Conservation (phyloP, 2,329 filamentous ascomycete species). For the Zymoseptoria brevis region DNA sequence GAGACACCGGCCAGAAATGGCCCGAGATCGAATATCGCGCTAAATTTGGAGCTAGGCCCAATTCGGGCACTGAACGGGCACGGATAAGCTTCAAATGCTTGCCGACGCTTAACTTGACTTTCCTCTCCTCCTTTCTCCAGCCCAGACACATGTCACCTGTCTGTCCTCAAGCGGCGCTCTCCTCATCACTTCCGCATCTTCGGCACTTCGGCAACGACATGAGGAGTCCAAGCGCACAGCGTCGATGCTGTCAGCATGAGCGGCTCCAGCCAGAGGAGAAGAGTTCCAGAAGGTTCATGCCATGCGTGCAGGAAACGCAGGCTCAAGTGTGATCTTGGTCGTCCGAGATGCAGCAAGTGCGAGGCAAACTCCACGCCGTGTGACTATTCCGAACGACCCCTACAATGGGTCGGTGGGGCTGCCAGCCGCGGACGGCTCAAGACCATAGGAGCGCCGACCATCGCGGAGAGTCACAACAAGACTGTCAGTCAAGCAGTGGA, state of each 20-base stretch:
- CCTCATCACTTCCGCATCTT: neutral
- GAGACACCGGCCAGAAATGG: neutral
- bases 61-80: neutral
- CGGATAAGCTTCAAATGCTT: neutral
- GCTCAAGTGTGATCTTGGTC: constrained; percentile 4
- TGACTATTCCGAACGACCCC: constrained; percentile 1
- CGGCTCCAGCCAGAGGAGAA: neutral
- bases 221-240: neutral
- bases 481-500: neutral
- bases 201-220: neutral
- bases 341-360: constrained; percentile 3
- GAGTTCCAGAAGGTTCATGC: constrained; percentile 4
- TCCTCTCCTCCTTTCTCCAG: neutral
- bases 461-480: neutral
- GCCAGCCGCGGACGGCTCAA: constrained; percentile 3
- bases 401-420: constrained; percentile 6
- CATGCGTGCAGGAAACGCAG: constrained; percentile 5
- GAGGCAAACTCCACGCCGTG: neutral
- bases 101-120: neutral
- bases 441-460: neutral
- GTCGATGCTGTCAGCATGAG: neutral
- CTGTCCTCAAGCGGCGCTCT: neutral
- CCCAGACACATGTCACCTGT: neutral
- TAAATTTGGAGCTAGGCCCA: neutral
- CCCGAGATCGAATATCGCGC: neutral